These are phyloP conservation scores for Fusarium sp. DNA, from an alignment of 2,329 filamentous ascomycete genomes.

Conservation along the genomic window DNA sequence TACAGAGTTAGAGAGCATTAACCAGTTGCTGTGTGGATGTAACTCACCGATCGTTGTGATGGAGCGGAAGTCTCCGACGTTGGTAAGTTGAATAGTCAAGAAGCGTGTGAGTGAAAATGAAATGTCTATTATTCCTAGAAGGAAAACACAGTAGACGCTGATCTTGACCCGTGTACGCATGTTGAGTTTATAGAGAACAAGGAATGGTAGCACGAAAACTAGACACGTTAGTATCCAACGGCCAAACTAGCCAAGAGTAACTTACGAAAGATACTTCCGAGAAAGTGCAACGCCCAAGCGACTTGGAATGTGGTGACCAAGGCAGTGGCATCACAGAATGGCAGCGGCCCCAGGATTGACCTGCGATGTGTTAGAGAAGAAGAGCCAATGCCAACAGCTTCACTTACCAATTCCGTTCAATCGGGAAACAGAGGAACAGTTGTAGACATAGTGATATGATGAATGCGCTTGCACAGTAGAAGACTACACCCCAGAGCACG, in stretches of 20 bases:
- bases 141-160: slow-evolving; percentile 36
- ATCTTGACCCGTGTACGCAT: slow-evolving; percentile 28
- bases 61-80: slow-evolving; percentile 12
- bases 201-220: slow-evolving; percentile 32
- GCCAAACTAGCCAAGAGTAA: neutral
- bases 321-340: neutral
- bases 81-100: slow-evolving; percentile 25
- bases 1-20: neutral
- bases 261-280: slow-evolving; percentile 27
- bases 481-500: slow-evolving; percentile 7
- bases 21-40: fast-evolving
- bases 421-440: slow-evolving; percentile 34
- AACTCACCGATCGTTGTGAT: slow-evolving; percentile 37
- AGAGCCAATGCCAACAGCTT: fast-evolving
- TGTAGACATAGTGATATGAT: slow-evolving; percentile 14
- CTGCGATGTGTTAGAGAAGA: neutral
- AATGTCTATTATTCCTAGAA: slow-evolving; percentile 38
- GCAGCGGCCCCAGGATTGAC: slow-evolving; percentile 6
- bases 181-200: slow-evolving; percentile 30
- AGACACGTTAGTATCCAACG: neutral
- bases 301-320: slow-evolving; percentile 24
- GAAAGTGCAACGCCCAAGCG: slow-evolving; percentile 33
- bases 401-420: slow-evolving; percentile 35
- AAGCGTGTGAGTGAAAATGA: slow-evolving; percentile 40
- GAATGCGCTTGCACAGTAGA: slow-evolving; percentile 16